These are phyloP conservation scores for Paecilomyces sp. DNA, from an alignment of 2,329 filamentous ascomycete species.

Conservation along the genomic window DNA sequence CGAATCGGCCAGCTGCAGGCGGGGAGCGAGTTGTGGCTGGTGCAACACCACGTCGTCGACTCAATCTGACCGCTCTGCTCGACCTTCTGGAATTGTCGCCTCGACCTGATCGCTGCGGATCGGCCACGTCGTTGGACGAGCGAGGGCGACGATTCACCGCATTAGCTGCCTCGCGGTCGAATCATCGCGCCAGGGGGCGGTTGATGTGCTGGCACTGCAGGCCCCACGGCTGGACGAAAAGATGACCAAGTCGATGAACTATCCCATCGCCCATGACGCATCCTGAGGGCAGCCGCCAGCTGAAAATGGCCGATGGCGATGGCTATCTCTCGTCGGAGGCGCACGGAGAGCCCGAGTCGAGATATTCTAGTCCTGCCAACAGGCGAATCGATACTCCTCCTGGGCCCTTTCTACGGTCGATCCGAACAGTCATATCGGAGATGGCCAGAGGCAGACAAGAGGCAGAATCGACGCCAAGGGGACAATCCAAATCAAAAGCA, in stretches of 20 bases:
- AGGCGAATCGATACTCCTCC: background rate
- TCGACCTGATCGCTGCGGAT: constrained; percentile 5
- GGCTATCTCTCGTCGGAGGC: background rate
- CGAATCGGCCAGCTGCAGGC: constrained; percentile 5
- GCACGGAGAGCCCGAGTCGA: background rate
- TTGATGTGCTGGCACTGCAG: constrained; percentile 17
- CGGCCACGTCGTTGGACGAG: constrained; percentile 14
- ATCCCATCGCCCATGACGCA: background rate
- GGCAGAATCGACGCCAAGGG: background rate
- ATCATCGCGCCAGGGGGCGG: constrained; percentile 1
- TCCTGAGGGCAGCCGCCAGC: background rate
- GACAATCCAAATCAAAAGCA: background rate
- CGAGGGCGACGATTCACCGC: constrained; percentile 1
- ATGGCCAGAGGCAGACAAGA: background rate
- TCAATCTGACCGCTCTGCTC: background rate
- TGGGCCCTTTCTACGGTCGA: background rate
- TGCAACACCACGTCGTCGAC: background rate
- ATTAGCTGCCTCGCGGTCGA: background rate
- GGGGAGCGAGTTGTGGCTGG: background rate
- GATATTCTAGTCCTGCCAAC: background rate
- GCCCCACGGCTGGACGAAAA: background rate
- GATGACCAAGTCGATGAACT: background rate
- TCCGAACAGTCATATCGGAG: background rate
- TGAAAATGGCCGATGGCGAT: background rate
- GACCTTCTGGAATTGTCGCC: background rate